phyloP scores from a whole-genome alignment of 306 rosid genomes.

The Prunus fruticosa region DNA sequence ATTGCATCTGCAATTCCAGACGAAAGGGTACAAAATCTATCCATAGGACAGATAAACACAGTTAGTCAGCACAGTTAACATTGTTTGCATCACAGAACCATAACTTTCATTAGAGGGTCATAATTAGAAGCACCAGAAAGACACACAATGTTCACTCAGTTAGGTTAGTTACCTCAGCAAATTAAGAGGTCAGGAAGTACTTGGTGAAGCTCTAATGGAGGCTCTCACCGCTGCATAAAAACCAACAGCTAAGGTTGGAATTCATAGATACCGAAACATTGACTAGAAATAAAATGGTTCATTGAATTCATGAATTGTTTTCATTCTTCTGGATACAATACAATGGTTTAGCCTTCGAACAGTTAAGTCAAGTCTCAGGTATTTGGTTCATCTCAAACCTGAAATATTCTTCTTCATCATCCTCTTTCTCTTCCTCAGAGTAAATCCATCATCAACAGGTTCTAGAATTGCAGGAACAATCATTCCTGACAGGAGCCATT shows the following conservation, averaged over 20 bases:
- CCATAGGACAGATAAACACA: constrained; percentile 17
- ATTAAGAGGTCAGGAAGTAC: constrained; percentile 35
- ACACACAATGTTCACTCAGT: constrained; percentile 16
- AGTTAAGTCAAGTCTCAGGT: constrained; percentile 24
- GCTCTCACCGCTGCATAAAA: constrained; percentile 49
- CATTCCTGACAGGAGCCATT: constrained; percentile 9
- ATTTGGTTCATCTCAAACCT: constrained; percentile 47
- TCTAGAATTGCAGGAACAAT: constrained; percentile 14
- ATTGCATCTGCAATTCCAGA: constrained; percentile 4
- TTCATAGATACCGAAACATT: constrained; percentile 18
- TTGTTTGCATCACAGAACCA: constrained; percentile 1
- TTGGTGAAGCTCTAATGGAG: constrained; percentile 43
- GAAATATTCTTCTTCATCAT: constrained; percentile 32
- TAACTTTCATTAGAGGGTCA: neutral
- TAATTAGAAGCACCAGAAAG: neutral
- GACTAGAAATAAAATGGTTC: neutral
- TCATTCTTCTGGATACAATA: constrained; percentile 27
- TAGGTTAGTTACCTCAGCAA: constrained; percentile 65
- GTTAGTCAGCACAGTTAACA: constrained; percentile 11
- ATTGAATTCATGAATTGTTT: constrained; percentile 29
- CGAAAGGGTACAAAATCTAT: neutral
- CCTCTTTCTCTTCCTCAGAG: constrained; percentile 19
- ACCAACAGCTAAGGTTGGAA: constrained; percentile 43
- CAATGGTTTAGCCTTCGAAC: constrained; percentile 14
- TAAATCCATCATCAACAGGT: constrained; percentile 27